Conservation (phyloP, 1,284 basidiomycete genomes). For the Leucoagaricus sp. region DNA sequence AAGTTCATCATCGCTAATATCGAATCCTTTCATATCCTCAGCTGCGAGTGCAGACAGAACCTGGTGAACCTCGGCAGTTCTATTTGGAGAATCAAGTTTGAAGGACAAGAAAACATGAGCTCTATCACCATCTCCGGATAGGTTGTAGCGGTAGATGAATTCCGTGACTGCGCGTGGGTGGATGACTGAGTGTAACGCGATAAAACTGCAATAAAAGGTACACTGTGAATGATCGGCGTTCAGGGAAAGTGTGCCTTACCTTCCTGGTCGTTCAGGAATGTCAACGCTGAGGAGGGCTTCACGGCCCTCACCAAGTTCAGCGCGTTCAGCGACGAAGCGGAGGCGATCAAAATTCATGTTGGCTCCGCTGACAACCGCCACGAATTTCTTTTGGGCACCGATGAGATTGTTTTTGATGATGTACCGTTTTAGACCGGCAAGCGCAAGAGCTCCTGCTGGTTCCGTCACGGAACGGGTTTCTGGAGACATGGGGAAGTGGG, state of each 20-base stretch:
- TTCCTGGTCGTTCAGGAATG: constrained; percentile 91
- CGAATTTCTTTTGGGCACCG: constrained; percentile 85
- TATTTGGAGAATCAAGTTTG: constrained; percentile 68
- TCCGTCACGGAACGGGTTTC: constrained; percentile 95
- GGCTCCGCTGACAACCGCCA: constrained; percentile 92
- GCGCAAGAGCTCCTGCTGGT: constrained; percentile 92
- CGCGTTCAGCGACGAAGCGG: constrained; percentile 96
- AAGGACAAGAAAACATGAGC: constrained; percentile 94
- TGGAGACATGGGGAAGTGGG: constrained; percentile 31
- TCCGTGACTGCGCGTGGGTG: constrained; percentile 95
- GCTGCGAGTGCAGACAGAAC: constrained; percentile 65
- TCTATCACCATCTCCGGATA: constrained; percentile 46
- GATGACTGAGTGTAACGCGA: constrained; percentile 85
- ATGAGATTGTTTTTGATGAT: constrained; percentile 82
- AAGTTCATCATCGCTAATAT: constrained; percentile 94
- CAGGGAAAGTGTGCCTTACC: constrained; percentile 45
- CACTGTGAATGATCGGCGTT: background rate
- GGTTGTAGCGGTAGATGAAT: constrained; percentile 90
- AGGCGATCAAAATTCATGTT: constrained; percentile 99
- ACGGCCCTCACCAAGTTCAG: constrained; percentile 93
- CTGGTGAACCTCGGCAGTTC: constrained; percentile 68
- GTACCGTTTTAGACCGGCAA: constrained; percentile 92
- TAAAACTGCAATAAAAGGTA: constrained; percentile 61
- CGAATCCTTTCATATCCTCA: constrained; percentile 80
- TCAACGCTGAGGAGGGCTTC: constrained; percentile 93